Evolutionary conservation across 805 yeast species (phyloP), one percentile per base, ranked within the genome.

Genomic region (Sugiyamaella chiloensis): DNA sequence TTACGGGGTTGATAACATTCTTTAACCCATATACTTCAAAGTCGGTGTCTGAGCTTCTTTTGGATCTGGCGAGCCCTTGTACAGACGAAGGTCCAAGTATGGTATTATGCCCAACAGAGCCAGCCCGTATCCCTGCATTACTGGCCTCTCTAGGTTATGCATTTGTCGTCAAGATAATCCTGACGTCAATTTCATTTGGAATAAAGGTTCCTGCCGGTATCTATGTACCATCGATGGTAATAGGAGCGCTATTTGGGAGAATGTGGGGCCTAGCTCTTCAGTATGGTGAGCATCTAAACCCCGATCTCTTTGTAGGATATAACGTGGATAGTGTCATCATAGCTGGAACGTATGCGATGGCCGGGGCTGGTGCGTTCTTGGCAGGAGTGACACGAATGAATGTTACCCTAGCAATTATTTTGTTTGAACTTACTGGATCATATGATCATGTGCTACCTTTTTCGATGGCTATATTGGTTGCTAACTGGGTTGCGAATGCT

Each of bases 281-380:
- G 48, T 70, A 69, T 60, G 34, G 68, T 4, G 70, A 67, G 21
- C 47, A 61, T 42, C 44, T 43, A 4, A 47, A 55, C 26, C 69
- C 70, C 4, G 46, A 42, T 12, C 45, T 56, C 24, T 35, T 44
- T 19, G n/a, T 5, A 9, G 29, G 21, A 4, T 34, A 34, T 11
- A 27, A 23, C 20, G 12, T 44, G 14, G 46, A 26, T 12, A 37
- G 40, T 11, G 26, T 20, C 24, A 79, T 91, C 21, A 85, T 88
- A 5, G 90, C 97, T 0, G 99, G 98, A 0, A 84, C 96, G 0
- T 93, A 91, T 64, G 96, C 99, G 0, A 87, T 91, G 60, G 71
- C 93, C 24, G 99, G 99, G 2, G 98, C 99, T 0, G 98, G 93
- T 0, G 96, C 97, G 4, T 86, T 96, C 1, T 72, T 93, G 47